Evolutionary conservation across 257 asterid genomes (phyloP).

Genomic region (Catharanthus roseus): DNA sequence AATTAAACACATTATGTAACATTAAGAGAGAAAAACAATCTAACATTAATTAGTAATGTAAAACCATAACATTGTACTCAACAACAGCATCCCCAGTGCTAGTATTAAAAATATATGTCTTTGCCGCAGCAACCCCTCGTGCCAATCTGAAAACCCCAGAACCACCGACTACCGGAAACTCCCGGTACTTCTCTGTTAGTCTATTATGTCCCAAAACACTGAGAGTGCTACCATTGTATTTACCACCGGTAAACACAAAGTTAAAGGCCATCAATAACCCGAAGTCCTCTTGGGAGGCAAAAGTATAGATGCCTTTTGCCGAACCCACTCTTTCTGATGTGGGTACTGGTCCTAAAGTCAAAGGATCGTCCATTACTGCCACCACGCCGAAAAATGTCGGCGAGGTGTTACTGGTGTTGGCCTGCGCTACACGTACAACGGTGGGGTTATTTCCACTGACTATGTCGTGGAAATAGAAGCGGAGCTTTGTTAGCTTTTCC

Average conservation of each 20-base stretch:
- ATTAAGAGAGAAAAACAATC: background rate
- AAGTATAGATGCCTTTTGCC: constrained; percentile 33
- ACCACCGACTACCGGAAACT: constrained; percentile 35
- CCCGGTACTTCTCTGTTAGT: background rate
- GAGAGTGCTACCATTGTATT: constrained; percentile 33
- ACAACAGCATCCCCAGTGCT: constrained; percentile 29
- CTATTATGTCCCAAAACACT: constrained; percentile 30
- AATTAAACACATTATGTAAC: no score
- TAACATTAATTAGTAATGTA: constrained; percentile 21
- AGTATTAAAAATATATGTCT: constrained; percentile 12
- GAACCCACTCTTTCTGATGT: constrained; percentile 31
- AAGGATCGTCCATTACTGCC: constrained; percentile 48
- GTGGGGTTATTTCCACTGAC: constrained; percentile 46
- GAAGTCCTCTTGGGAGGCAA: constrained; percentile 9
- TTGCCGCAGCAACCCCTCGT: constrained; percentile 29
- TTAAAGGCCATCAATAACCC: constrained; percentile 28
- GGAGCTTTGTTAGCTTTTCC: constrained; percentile 34
- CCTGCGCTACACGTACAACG: constrained; percentile 39
- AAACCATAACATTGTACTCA: constrained; percentile 28
- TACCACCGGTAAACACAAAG: constrained; percentile 28
- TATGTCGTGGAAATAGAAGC: constrained; percentile 37
- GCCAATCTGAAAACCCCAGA: constrained; percentile 34
- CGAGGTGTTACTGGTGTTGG: constrained; percentile 26
- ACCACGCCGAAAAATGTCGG: constrained; percentile 35
- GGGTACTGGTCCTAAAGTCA: constrained; percentile 50